phyloP scores from a whole-genome alignment of 2,329 filamentous ascomycete species.

The Fusarium newnesense region DNA sequence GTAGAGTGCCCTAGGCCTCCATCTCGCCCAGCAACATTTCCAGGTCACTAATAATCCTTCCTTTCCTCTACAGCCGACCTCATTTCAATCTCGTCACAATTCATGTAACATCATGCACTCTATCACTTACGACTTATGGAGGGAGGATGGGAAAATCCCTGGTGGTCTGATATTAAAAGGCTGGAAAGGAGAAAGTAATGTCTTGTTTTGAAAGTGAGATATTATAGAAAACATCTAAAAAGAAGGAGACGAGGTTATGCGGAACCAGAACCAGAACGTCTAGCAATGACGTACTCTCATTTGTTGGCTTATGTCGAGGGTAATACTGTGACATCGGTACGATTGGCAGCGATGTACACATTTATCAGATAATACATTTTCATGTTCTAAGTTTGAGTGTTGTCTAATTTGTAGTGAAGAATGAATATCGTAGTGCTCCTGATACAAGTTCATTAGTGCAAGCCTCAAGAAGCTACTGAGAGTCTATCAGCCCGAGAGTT shows the following conservation, averaged over 20 bases:
- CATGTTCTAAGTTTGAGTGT: conserved; percentile 20
- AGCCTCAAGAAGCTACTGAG: background rate
- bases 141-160: conserved; percentile 28
- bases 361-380: conserved; percentile 39
- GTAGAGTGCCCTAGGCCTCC: conserved; percentile 33
- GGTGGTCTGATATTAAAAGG: conserved; percentile 16
- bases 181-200: conserved; percentile 3
- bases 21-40: background rate
- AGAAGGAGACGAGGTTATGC: conserved; percentile 21
- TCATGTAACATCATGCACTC: conserved; percentile 44
- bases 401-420: background rate
- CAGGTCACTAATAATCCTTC: background rate
- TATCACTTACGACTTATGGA: conserved; percentile 42
- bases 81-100: conserved; percentile 2
- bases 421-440: background rate
- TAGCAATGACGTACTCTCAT: conserved; percentile 39
- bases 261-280: conserved; percentile 32
- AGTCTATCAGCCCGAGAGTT: background rate
- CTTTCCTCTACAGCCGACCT: background rate
- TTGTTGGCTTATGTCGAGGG: conserved; percentile 35
- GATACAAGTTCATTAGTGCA: background rate
- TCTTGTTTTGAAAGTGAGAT: conserved; percentile 11
- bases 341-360: conserved; percentile 28
- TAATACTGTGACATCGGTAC: conserved; percentile 24
- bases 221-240: conserved; percentile 29